Base-by-base conservation (phyloP, 179 eudicot species). In the Sideroxylon spinosum region DNA sequence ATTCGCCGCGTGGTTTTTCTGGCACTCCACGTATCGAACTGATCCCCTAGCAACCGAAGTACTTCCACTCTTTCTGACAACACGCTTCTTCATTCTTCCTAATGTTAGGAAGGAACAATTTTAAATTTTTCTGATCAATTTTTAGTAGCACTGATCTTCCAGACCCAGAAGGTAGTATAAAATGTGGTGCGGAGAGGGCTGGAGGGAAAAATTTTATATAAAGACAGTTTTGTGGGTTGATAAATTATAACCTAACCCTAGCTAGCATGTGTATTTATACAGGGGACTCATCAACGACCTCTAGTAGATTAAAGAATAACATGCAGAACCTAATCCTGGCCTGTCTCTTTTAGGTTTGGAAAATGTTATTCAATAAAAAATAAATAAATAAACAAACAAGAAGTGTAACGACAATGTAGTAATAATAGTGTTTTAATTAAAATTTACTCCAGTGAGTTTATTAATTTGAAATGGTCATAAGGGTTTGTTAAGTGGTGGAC, bases 1-100 rank as follows among this genome's bases (percentile, higher is more conserved):
- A 50, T 80, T 87, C 0, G 90, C 93, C 0, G 95, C 95, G 20
- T 91, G 93, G 61, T 91, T 91, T 86, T 86, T 91, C 67, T 84
- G 90, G 75, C 95, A 91, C 83, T 91, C 95, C 1, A 76, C 84
- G 48, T 91, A 88, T 50, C 88, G 75, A 11, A 84, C 86, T 2
- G 46, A 37, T 37, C 44, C 75, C 68, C 81, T 71, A 19, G 49
- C 59, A 3, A 7, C 29, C n/a, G 61, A 75, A 11, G 68, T 48
- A 57, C 62, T 73, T 19, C 76, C 37, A 29, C 26, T 68, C 69
- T 23, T 70, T 25, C 78, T 76, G 6, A 81, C 79, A 0, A 78
- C 82, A 0, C 82, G 72, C 57, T 81, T 84, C 82, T 84, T 84
- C 86, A 81, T 84, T 25, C 19, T 74, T 7, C 19, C 6, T 7